Base-by-base conservation (phyloP, 805 yeast genomes). In the Metschnikowia drakensbergensis region DNA sequence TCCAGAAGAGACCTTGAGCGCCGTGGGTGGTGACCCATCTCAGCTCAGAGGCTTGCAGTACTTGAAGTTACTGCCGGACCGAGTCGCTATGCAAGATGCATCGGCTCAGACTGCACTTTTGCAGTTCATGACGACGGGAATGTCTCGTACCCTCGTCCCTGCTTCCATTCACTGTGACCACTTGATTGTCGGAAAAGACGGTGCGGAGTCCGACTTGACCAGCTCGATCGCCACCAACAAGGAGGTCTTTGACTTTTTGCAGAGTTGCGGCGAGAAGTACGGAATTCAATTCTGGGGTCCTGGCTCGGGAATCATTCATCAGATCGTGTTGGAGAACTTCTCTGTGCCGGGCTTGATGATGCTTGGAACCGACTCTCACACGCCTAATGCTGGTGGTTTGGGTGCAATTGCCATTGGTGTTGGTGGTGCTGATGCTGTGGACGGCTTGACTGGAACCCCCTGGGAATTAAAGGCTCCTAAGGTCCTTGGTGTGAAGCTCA, bases 11-110 rank as follows among this genome's bases (percentile, higher is more conserved):
- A 74, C 83, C n/a, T 79, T 88, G 55, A 80, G 63, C 6, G 65
- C 58, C 58, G 70, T 75, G 54, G 72, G 76, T 13, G 77, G 81
- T 8, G 68, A 73, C 47, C 64, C 80, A 13, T 60, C 72, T 45
- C 77, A 79, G 57, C 71, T 85, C 54, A 82, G 99, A 72, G 99
- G 99, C 58, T 75, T 83, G 43, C 82, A 91, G 46, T 94, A 94
- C 72, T 79, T 94, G 67, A 94, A 94, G 75, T 79, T 94, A 61
- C 82, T 87, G 66, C 99, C 99, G 25, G 99, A 94, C 67, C 83
- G 99, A 67, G 98, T 94, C 42, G 99, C 99, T 27, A 92, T 95
- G 96, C 99, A 94, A 76, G 99, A 94, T 77, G 99, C 99, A n/a
- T 88, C 97, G 30, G 99, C 99, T 17, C 99, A 94, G 73, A 94